Evolutionary conservation across 2,329 filamentous ascomycete species (phyloP).

Genomic region (Penicillium sp.): DNA sequence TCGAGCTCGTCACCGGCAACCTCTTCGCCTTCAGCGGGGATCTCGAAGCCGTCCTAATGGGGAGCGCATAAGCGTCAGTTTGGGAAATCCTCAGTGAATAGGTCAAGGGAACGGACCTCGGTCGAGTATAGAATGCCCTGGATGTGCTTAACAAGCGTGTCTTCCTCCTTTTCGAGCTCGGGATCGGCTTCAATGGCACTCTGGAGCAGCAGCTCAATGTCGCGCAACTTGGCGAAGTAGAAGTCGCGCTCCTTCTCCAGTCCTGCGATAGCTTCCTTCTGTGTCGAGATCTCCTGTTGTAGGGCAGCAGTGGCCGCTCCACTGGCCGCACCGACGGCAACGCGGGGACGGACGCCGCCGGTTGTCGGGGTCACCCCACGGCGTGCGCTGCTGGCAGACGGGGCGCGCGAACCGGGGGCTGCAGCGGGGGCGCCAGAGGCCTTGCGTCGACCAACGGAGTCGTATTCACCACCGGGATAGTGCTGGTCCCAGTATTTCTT

Average conservation of each 20-base stretch:
- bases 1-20: conserved; percentile 48
- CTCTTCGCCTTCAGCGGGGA: conserved; percentile 65
- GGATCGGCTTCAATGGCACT: conserved; percentile 89
- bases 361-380: conserved; percentile 63
- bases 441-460: conserved; percentile 81
- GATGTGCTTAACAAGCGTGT: conserved; percentile 89
- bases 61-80: not conserved
- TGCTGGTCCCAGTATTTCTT: conserved; percentile 98
- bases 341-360: conserved; percentile 46
- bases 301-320: conserved; percentile 66
- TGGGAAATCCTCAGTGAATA: not conserved
- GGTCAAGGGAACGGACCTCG: conserved; percentile 54
- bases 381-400: conserved; percentile 49
- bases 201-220: conserved; percentile 94
- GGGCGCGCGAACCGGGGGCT: conserved; percentile 44
- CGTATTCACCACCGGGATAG: conserved; percentile 96
- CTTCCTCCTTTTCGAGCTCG: conserved; percentile 89
- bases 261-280: conserved; percentile 94
- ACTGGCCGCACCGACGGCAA: conserved; percentile 44
- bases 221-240: conserved; percentile 97
- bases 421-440: conserved; percentile 59
- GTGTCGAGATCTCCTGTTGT: conserved; percentile 77
- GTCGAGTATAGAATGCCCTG: conserved; percentile 97
- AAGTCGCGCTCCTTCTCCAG: conserved; percentile 96
- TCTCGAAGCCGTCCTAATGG: conserved; percentile 66